Evolutionary conservation across 495 filamentous ascomycete species (phyloP).

Genomic region (Lindgomyces ingoldianus): DNA sequence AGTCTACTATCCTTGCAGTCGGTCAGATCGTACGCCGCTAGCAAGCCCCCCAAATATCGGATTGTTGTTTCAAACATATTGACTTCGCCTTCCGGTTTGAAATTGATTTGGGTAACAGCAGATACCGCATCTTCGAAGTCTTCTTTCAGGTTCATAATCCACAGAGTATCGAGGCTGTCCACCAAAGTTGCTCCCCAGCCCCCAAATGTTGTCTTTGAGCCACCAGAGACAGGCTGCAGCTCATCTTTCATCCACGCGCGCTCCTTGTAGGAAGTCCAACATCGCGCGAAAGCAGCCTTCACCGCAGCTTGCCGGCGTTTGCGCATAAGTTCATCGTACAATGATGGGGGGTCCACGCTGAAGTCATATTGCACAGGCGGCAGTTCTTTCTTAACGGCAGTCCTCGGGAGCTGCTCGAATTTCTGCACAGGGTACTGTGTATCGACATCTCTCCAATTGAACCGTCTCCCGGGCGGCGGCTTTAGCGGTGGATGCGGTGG

Average conservation of each 20-base stretch:
- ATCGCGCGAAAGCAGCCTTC: constrained; percentile 64
- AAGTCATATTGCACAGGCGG: constrained; percentile 26
- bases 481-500: constrained; percentile 12
- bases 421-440: constrained; percentile 16
- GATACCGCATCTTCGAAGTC: constrained; percentile 42
- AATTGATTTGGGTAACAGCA: constrained; percentile 45
- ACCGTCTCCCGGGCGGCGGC: background rate
- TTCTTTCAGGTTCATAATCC: constrained; percentile 44
- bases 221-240: constrained; percentile 64
- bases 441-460: constrained; percentile 19
- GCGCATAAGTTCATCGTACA: constrained; percentile 13
- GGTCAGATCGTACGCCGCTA: constrained; percentile 45
- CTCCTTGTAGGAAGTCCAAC: constrained; percentile 75
- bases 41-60: constrained; percentile 44
- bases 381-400: background rate
- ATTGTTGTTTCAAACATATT: constrained; percentile 50
- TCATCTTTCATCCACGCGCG: constrained; percentile 83
- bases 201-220: constrained; percentile 47
- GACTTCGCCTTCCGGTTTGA: constrained; percentile 27
- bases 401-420: constrained; percentile 10
- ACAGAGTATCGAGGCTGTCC: constrained; percentile 44
- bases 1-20: constrained; percentile 39
- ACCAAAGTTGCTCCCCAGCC: constrained; percentile 47
- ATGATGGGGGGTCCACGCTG: background rate
- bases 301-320: constrained; percentile 54